Percentiles rank a stretch among this genome's conserved stretches.
These are phyloP conservation scores for Udeniomyces megalosporus DNA, from an alignment of 768 basidiomycete genomes.

Conservation along the genomic window DNA sequence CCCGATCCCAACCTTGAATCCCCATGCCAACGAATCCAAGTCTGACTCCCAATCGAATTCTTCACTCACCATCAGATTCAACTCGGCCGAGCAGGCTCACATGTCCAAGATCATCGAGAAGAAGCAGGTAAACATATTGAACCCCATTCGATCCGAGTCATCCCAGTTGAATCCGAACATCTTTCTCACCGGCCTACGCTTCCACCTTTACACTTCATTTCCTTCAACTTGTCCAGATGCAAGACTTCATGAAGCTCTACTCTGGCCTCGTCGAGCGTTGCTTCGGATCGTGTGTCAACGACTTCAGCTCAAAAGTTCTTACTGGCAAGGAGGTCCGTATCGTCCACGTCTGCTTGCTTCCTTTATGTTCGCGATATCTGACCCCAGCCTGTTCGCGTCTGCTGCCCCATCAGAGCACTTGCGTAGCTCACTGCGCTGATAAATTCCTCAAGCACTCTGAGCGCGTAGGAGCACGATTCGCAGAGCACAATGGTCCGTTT, in stretches of 20 bases:
- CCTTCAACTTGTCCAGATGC: constrained; percentile 52
- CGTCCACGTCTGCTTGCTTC: background rate
- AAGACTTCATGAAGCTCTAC: constrained; percentile 93
- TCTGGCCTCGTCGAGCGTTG: constrained; percentile 88
- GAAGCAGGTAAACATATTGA: constrained; percentile 54
- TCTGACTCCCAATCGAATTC: background rate
- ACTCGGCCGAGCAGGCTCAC: constrained; percentile 82
- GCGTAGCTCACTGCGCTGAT: constrained; percentile 84
- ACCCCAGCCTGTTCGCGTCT: too few species aligned
- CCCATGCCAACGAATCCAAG: background rate
- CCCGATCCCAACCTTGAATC: background rate
- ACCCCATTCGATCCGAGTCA: too few species aligned
- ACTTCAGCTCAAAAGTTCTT: constrained; percentile 88
- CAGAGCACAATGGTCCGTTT: constrained; percentile 51
- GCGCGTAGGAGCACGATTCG: constrained; percentile 77
- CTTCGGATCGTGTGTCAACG: constrained; percentile 86
- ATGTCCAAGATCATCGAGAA: constrained; percentile 81
- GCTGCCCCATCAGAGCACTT: constrained; percentile 52
- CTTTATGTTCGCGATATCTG: too few species aligned
- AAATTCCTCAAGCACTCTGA: constrained; percentile 97
- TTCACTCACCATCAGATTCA: constrained; percentile 36
- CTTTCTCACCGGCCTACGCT: background rate
- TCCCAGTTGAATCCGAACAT: background rate
- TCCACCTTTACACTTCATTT: background rate
- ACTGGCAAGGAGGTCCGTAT: constrained; percentile 70